These are phyloP conservation scores for Theobroma cacao DNA, from an alignment of 345 rosid species.

Conservation along the genomic window DNA sequence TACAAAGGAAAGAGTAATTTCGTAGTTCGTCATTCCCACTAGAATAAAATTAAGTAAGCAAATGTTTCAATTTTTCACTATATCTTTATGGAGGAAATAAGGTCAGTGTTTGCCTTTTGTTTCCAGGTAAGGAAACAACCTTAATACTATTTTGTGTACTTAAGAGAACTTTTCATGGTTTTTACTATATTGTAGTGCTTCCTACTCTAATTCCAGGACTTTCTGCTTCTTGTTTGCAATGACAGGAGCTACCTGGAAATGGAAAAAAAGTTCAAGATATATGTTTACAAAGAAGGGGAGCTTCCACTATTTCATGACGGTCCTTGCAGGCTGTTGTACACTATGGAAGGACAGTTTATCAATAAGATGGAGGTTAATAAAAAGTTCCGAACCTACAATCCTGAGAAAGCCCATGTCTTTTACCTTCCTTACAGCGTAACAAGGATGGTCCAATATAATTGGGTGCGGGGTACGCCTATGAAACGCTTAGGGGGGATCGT, in stretches of 20 bases:
- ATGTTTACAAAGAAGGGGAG: constrained; percentile 81
- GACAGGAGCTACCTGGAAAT: constrained; percentile 96
- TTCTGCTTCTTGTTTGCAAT: constrained; percentile 13
- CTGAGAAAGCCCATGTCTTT: constrained; percentile 65
- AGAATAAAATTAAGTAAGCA: not conserved
- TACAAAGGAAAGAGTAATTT: not conserved
- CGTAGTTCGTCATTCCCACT: not conserved
- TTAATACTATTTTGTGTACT: no score
- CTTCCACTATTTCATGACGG: constrained; percentile 87
- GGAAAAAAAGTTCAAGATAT: constrained; percentile 78
- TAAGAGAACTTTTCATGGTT: no score
- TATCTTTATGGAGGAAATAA: not conserved
- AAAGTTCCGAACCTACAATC: constrained; percentile 53
- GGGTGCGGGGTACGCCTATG: constrained; percentile 58
- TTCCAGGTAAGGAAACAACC: no score
- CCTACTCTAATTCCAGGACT: not conserved
- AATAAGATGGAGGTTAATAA: constrained; percentile 36
- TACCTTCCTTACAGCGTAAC: constrained; percentile 83
- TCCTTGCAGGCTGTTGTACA: constrained; percentile 88
- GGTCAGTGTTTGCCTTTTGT: not conserved
- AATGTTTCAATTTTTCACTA: not conserved
- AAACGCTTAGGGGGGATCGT: constrained; percentile 50
- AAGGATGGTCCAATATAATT: constrained; percentile 72
- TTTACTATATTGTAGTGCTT: no score
- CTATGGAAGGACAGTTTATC: constrained; percentile 87